A percentile compares a stretch with the other conserved stretches of the same genome.
phyloP scores from a whole-genome alignment of 306 rosid genomes.

The Mimosa pudica region DNA sequence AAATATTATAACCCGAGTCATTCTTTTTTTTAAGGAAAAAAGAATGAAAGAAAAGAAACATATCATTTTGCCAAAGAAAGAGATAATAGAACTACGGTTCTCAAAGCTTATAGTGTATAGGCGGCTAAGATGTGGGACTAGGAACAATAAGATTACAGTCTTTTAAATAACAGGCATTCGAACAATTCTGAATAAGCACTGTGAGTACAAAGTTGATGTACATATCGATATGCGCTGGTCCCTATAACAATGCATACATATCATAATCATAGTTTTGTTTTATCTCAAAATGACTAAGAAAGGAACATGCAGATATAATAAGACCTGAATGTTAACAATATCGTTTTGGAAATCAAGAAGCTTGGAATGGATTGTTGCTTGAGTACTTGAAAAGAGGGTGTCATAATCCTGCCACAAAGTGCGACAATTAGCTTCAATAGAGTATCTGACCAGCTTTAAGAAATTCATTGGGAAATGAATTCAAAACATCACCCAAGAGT shows the following conservation, averaged over 20 bases:
- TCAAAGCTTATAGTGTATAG: conserved; percentile 1
- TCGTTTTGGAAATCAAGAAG: conserved; percentile 70
- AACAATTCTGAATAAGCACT: not conserved
- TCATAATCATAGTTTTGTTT: not conserved
- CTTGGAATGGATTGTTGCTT: conserved; percentile 69
- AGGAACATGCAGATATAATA: conserved; percentile 28
- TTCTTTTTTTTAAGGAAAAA: not conserved
- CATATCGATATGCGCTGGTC: not conserved
- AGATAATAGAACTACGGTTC: not conserved
- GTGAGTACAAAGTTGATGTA: not conserved
- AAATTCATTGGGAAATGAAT: not conserved
- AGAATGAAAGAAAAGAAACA: too few relatives aligned
- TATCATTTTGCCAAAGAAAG: not conserved
- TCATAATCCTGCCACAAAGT: conserved; percentile 72
- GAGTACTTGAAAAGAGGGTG: conserved; percentile 71
- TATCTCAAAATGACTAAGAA: conserved; percentile 12
- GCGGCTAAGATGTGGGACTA: not conserved
- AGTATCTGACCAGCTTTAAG: conserved; percentile 16
- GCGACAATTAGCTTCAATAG: conserved; percentile 27
- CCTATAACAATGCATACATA: not conserved
- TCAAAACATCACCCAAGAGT: conserved; percentile 14
- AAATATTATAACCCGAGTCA: not conserved
- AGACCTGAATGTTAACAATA: conserved; percentile 75
- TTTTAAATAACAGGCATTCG: not conserved
- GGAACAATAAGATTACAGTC: not conserved